phyloP scores from a whole-genome alignment of 495 filamentous ascomycete genomes.

The Aspergillus homomorphus region DNA sequence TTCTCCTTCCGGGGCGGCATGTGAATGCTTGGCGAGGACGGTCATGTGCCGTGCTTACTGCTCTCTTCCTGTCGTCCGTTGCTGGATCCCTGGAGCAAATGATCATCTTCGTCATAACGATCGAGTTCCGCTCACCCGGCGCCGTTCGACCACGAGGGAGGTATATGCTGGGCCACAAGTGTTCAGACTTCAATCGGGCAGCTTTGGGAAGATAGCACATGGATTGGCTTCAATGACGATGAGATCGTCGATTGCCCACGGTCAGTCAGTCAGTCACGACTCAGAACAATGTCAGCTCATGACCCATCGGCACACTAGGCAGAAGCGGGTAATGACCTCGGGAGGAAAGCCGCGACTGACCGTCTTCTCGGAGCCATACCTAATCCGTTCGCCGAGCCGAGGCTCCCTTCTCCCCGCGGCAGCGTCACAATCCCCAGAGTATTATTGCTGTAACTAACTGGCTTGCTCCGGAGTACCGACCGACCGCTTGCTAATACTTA shows the following conservation, averaged over 20 bases:
- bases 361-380: background rate
- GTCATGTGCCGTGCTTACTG: background rate
- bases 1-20: background rate
- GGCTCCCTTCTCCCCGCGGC: background rate
- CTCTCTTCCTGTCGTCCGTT: constrained; percentile 3
- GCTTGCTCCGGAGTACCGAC: background rate
- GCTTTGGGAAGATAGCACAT: too few species aligned
- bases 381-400: background rate
- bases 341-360: background rate
- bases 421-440: background rate
- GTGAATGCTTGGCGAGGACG: background rate
- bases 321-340: background rate
- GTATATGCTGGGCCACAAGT: background rate
- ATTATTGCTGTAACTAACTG: background rate
- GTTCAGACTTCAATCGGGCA: too few species aligned
- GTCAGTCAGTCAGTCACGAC: too few species aligned
- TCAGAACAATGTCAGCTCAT: too few species aligned
- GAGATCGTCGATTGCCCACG: too few species aligned
- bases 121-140: background rate
- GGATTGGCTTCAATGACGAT: background rate
- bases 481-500: background rate
- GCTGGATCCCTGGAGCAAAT: background rate
- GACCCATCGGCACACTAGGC: too few species aligned
- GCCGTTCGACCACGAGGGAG: background rate
- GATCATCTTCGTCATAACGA: background rate